A percentile compares a stretch with the other conserved stretches of the same genome.
These are phyloP conservation scores for Pulveroboletus ravenelii DNA, from an alignment of 768 basidiomycete genomes.

Conservation along the genomic window DNA sequence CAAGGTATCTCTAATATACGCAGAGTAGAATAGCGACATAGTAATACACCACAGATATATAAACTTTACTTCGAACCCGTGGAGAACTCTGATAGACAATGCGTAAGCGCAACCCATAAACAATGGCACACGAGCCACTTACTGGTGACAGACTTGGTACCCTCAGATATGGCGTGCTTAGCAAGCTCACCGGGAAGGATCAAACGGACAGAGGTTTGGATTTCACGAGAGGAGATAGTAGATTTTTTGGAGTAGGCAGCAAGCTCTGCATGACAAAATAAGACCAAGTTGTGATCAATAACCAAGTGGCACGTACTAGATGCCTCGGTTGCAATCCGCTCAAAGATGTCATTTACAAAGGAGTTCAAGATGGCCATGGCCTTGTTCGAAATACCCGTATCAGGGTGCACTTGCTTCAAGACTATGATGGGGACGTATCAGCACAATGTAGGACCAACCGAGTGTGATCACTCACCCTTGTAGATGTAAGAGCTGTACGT, in stretches of 20 bases:
- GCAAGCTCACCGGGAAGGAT: slow-evolving; percentile 84
- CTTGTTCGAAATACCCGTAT: slow-evolving; percentile 91
- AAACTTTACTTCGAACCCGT: slow-evolving; percentile 49
- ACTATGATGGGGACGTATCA: slow-evolving; percentile 39
- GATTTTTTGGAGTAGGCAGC: slow-evolving; percentile 87
- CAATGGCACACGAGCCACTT: slow-evolving; percentile 21
- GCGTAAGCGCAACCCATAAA: slow-evolving; percentile 5
- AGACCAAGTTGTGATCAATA: background rate
- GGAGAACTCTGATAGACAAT: slow-evolving; percentile 47
- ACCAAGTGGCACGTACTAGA: slow-evolving; percentile 45
- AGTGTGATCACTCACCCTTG: slow-evolving; percentile 47
- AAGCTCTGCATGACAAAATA: slow-evolving; percentile 45
- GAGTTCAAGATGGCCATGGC: slow-evolving; percentile 82
- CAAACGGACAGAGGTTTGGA: slow-evolving; percentile 78
- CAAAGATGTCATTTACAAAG: slow-evolving; percentile 82
- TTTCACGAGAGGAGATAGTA: slow-evolving; percentile 87
- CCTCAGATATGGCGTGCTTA: slow-evolving; percentile 87
- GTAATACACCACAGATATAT: slow-evolving; percentile 28
- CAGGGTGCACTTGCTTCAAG: slow-evolving; percentile 89
- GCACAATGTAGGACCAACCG: background rate
- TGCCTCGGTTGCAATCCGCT: slow-evolving; percentile 71
- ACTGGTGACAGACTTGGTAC: slow-evolving; percentile 72
- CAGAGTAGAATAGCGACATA: slow-evolving; percentile 31
- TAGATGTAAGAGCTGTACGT: slow-evolving; percentile 85
- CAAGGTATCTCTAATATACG: slow-evolving; percentile 30